phyloP scores from a whole-genome alignment of 805 yeast species.

The Saccharomycopsis guyanensis region DNA sequence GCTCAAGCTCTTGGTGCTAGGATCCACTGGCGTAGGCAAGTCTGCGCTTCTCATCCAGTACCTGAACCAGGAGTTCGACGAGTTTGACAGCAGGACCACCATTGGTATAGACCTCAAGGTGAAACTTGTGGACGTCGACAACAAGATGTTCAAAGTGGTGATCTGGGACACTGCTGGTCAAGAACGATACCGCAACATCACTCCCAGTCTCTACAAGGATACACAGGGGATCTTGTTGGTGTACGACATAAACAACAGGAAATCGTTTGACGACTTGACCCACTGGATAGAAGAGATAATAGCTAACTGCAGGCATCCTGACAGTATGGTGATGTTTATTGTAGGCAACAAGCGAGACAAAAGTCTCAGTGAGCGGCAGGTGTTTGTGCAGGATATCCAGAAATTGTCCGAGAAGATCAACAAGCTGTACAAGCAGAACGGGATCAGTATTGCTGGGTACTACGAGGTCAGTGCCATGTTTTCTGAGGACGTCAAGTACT shows the following conservation, averaged over 20 bases:
- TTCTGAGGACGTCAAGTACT: conserved; percentile 22
- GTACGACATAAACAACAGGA: conserved; percentile 36
- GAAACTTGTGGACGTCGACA: conserved; percentile 36
- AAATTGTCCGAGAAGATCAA: conserved; percentile 28
- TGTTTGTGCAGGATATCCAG: conserved; percentile 33
- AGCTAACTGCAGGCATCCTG: conserved; percentile 25
- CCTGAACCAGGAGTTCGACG: conserved; percentile 31
- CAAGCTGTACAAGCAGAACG: conserved; percentile 23
- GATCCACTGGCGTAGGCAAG: conserved; percentile 43
- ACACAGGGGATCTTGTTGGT: conserved; percentile 38
- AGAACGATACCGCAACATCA: conserved; percentile 39
- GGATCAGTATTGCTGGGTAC: conserved; percentile 32
- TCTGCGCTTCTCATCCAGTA: conserved; percentile 38
- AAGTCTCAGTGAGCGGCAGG: conserved; percentile 29
- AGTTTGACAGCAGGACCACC: conserved; percentile 32
- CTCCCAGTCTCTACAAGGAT: conserved; percentile 39
- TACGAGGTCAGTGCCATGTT: conserved; percentile 43
- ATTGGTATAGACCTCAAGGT: conserved; percentile 42
- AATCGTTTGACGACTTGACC: conserved; percentile 32
- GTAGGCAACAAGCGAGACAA: conserved; percentile 36
- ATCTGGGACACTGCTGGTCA: conserved; percentile 49
- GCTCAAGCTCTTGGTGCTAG: conserved; percentile 33
- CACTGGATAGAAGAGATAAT: conserved; percentile 38
- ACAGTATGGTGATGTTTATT: conserved; percentile 32
- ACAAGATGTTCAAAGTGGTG: conserved; percentile 35